These are phyloP conservation scores for Aspergillus tamarii DNA, from an alignment of 2,329 filamentous ascomycete species.

Conservation along the genomic window DNA sequence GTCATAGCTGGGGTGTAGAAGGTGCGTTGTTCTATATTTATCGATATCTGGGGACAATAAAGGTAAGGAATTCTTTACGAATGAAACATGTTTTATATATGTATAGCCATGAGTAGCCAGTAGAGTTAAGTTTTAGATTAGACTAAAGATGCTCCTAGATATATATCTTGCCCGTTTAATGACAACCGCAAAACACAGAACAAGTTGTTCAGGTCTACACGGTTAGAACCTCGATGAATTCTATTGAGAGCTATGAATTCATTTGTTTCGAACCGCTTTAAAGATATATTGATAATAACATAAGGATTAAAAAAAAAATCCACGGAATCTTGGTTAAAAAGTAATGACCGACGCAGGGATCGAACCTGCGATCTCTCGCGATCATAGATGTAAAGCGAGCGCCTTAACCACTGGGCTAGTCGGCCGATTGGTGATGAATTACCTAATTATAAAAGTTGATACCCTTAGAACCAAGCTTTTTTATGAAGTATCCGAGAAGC, in stretches of 20 bases:
- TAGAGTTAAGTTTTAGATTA: too few relatives aligned
- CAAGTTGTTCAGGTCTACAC: too few relatives aligned
- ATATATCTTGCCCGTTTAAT: too few relatives aligned
- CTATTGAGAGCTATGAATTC: too few relatives aligned
- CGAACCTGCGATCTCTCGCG: neutral
- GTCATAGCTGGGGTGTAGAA: neutral
- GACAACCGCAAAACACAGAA: too few relatives aligned
- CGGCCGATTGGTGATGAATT: neutral
- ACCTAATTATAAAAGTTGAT: accelerated
- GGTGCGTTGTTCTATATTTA: neutral
- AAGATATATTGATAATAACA: neutral
- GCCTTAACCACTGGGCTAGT: neutral
- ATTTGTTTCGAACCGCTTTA: neutral
- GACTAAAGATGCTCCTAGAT: too few relatives aligned
- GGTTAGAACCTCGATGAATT: too few relatives aligned
- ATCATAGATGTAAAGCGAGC: neutral
- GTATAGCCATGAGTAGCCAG: too few relatives aligned
- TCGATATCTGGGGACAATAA: neutral
- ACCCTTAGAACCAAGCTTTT: accelerated
- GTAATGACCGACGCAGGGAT: neutral
- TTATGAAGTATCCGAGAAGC: too few relatives aligned
- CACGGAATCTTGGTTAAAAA: neutral
- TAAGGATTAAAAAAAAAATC: neutral
- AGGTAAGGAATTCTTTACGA: too few relatives aligned
- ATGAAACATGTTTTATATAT: too few relatives aligned